Evolutionary conservation across 192 early-diverging fungal species (phyloP), one percentile per base, ranked within the genome.

Genomic region (Coemansia furcata): DNA sequence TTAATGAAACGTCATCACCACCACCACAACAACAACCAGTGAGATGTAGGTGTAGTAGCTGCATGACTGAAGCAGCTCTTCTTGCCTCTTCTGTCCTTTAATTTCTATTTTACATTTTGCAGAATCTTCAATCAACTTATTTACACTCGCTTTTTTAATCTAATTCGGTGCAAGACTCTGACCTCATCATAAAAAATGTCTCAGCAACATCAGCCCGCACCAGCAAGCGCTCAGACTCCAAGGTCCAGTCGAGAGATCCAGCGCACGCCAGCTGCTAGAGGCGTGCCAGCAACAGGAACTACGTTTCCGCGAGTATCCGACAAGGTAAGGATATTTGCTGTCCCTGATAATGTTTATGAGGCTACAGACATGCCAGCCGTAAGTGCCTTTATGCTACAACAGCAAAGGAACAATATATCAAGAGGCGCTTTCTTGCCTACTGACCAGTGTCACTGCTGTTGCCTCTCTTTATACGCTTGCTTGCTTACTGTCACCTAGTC

Each of bases 221-320:
- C 43, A 14, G 30, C 60, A 26, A 61, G 19, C 36, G 36, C 58
- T 17, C 58, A 39, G 58, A 39, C 58, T 39, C 35, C 58, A 9
- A 36, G 58, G 36, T 23, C 58, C 19, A 60, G 58, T 23, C 58
- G 36, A 11, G 58, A 39, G 36, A 26, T 37, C 9, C 58, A 60
- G 36, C 58, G 36, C 58, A 38, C 58, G 58, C 58, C 58, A 6
- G 39, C 7, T 21, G 12, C 54, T 6, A 57, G 30, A 57, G 54
- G 54, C 12, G 15, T 35, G 30, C 30, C 29, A 57, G n/a, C 54
- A 7, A 1, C 62, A 33, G 33, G 30, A 21, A n/a, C 46, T 30
- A 15, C 64, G 15, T 76, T 76, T 40, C 74, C 74, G 38, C 59
- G 65, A 55, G 66, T 69, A 21, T 36, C 64, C 17, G 63, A 70